Base-by-base conservation (phyloP, 2,329 filamentous ascomycete genomes). In the Hypocreales sp. region DNA sequence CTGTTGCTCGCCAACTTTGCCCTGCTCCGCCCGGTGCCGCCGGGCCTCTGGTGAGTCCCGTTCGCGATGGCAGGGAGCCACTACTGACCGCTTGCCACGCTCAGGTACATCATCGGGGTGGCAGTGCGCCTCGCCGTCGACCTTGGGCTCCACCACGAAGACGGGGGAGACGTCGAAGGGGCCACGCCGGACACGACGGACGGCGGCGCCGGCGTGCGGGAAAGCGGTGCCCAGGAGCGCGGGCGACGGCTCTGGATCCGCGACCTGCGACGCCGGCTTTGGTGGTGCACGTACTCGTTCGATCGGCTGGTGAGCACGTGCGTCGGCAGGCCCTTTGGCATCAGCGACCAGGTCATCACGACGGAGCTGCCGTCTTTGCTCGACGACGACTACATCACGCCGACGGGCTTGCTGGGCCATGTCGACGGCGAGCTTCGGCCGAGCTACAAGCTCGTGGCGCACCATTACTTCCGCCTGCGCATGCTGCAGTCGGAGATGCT, bases 251-350 rank as follows among this genome's bases (percentile, higher is more conserved):
- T 92, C 50, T 94, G 83, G 67, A 66, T 83, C 21, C 73, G 87
- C 28, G 90, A 95, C 48, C 66, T 93, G 35, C 73, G 84, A 27
- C 68, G 87, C 31, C 70, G 87, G 18, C 61, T 95, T 10, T 95
- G 86, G 84, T 95, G 90, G 87, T 93, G 84, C 55, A 86, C 86
- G 2, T 95, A 95, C 53, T 87, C 82, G 5, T 72, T 95, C 30
- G 87, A 95, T 51, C 72, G 87, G n/a, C 72, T 95, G 5, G 87
- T 95, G 27, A 90, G 83, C 44, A 86, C 83, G 14, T 94, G 86
- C 40, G 87, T 95, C 15, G 87, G 87, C 20, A 67, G 87, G 30
- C 90, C 87, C 6, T 92, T 94, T 44, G 86, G 87, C 17, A 83
- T 95, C 36, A 86, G 79, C n/a, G 90, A 95, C 55, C 81, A 92